Evolutionary conservation across 1,139 yeast genomes (phyloP).

Genomic region (Sugiyamaella sp.): DNA sequence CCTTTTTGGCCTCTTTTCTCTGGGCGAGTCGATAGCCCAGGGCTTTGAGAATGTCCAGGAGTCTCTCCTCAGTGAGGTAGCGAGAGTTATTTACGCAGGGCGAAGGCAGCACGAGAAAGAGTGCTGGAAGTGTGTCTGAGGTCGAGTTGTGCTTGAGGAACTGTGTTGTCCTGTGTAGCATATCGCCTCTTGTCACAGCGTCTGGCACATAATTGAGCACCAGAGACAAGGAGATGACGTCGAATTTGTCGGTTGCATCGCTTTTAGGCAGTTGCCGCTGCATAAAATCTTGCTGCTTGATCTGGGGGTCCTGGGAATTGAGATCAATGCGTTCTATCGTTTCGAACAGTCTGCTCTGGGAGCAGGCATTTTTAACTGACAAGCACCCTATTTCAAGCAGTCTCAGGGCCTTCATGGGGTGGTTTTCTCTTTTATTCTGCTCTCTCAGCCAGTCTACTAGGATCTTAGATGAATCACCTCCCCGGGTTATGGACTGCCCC

Average conservation of each 20-base stretch:
- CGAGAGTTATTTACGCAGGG: constrained; percentile 86
- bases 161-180: constrained; percentile 63
- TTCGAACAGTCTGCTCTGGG: constrained; percentile 45
- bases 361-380: constrained; percentile 67
- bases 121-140: constrained; percentile 38
- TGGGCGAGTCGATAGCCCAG: constrained; percentile 59
- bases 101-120: constrained; percentile 82
- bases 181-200: constrained; percentile 68
- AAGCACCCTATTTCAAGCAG: constrained; percentile 87
- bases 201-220: constrained; percentile 88
- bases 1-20: constrained; percentile 65
- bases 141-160: constrained; percentile 53
- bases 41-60: constrained; percentile 52
- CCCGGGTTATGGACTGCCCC: constrained; percentile 77
- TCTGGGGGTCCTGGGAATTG: constrained; percentile 73
- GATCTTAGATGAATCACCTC: constrained; percentile 87
- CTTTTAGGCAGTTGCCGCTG: constrained; percentile 65
- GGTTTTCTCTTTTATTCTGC: constrained; percentile 29
- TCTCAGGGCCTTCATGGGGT: constrained; percentile 23
- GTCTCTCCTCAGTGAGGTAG: constrained; percentile 57
- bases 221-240: constrained; percentile 76
- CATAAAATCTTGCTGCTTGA: constrained; percentile 83
- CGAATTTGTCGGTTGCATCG: constrained; percentile 46
- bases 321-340: constrained; percentile 70
- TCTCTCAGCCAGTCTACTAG: constrained; percentile 67